Base-by-base conservation (phyloP, 768 basidiomycete species). In the Dacryopinax primogenitus region DNA sequence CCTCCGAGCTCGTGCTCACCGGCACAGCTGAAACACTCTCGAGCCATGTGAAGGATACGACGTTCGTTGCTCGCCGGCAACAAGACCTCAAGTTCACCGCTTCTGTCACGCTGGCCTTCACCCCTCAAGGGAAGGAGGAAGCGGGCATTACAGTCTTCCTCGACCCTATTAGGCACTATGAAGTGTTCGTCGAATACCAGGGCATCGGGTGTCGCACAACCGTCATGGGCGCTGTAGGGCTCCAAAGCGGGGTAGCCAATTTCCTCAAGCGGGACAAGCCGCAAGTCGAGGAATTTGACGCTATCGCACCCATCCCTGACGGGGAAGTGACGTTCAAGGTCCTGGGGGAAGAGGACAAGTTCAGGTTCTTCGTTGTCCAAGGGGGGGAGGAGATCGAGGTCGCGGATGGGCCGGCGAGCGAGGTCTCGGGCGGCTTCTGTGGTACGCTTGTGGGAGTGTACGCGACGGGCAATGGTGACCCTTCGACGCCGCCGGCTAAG, bases 131-230 rank as follows among this genome's bases (percentile, higher is more conserved):
- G 26, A 58, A 30, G 26, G 51, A 58, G 30, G 51, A 58, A 58
- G 51, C 51, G 26, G 51, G 51, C 26, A 28, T 58, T 30, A 58
- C 51, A 6, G 30, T 58, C 51, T 58, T 58, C 51, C 51, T 58
- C 51, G 51, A 58, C 51, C 51, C 51, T 23, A 58, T 58, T 18
- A 11, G 51, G 51, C 51, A 58, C 51, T 58, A 58, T 18, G 51
- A 58, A 21, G 51, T 58, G 26, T 58, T 4, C 51, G 51, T 58
- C 26, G 18, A 30, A 23, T 13, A 11, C 51, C 26, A 58, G 51
- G 51, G 51, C 51, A 30, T 58, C 51, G 51, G 51, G 15, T 58
- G 26, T 30, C 51, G 51, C 13, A 58, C 51, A 6, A 58, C 51
- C 4, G 51, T 58, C 26, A 58, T 58, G 51, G 51, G 51, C 51